phyloP scores from a whole-genome alignment of 2,329 filamentous ascomycete genomes.

The Coleophoma crateriformis region DNA sequence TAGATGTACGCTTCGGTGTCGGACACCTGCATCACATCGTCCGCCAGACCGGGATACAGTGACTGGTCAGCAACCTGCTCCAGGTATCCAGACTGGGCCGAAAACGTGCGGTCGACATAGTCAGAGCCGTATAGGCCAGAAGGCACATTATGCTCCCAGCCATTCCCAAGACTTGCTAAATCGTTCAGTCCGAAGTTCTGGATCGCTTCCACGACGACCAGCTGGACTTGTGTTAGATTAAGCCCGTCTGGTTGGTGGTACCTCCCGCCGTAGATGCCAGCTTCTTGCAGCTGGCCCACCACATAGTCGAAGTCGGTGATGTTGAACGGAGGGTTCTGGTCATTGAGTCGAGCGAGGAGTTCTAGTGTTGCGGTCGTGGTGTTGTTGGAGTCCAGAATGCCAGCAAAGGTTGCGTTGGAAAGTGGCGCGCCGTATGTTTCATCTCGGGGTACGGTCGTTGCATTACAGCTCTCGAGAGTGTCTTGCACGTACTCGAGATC shows the following conservation, averaged over 20 bases:
- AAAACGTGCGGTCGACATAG: conserved; percentile 11
- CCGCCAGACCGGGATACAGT: conserved; percentile 14
- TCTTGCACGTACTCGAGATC: not conserved
- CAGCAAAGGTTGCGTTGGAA: not conserved
- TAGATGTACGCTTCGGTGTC: conserved; percentile 15
- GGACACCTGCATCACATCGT: conserved; percentile 1
- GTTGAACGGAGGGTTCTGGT: not conserved
- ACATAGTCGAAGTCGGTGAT: not conserved
- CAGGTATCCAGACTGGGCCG: conserved; percentile 14
- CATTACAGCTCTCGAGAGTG: not conserved
- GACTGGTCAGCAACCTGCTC: conserved; percentile 8
- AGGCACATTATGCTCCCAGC: not conserved
- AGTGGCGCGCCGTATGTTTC: not conserved
- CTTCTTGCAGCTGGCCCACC: not conserved
- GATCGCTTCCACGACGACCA: not conserved
- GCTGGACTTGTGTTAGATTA: not conserved
- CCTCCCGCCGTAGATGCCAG: not conserved
- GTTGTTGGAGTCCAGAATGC: not conserved
- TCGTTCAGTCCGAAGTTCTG: not conserved
- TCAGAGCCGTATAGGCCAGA: conserved; percentile 2
- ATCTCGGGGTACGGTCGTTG: not conserved
- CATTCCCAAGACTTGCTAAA: not conserved
- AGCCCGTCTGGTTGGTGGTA: not conserved
- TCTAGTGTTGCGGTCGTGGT: not conserved
- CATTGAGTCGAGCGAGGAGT: not conserved